These are phyloP conservation scores for Phytophthora fragariaefolia DNA, from an alignment of 352 stramenopile genomes.

Conservation along the genomic window DNA sequence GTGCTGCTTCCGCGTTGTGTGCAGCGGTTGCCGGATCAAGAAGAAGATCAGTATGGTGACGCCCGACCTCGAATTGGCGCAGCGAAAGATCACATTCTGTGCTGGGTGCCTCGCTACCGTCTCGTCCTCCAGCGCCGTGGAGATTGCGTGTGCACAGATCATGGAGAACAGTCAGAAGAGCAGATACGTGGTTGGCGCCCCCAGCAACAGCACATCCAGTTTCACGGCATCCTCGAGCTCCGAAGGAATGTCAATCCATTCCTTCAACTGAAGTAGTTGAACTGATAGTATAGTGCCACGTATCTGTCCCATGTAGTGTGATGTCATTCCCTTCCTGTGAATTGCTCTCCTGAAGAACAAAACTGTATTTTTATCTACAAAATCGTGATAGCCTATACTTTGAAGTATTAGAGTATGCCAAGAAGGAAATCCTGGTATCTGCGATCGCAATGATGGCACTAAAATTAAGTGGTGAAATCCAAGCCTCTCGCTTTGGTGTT, in stretches of 20 bases:
- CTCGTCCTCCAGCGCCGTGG: constrained; percentile 23
- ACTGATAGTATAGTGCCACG: background rate
- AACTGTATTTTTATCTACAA: too few relatives aligned
- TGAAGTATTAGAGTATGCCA: too few relatives aligned
- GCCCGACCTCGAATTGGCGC: constrained; percentile 29
- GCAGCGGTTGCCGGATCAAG: constrained; percentile 35
- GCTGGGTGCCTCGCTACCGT: constrained; percentile 29
- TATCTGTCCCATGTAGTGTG: background rate
- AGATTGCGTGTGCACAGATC: constrained; percentile 28
- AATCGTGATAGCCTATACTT: too few relatives aligned
- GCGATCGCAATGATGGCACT: too few relatives aligned
- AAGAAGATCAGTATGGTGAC: constrained; percentile 40
- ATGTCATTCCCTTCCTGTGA: too few relatives aligned
- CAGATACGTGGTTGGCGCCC: constrained; percentile 13
- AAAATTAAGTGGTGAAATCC: too few relatives aligned
- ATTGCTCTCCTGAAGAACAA: too few relatives aligned
- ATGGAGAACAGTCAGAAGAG: constrained; percentile 22
- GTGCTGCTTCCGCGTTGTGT: constrained; percentile 38
- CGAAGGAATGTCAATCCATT: constrained; percentile 24
- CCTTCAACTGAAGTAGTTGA: constrained; percentile 4
- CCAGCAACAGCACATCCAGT: constrained; percentile 20
- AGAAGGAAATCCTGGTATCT: too few relatives aligned
- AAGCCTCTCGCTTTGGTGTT: too few relatives aligned
- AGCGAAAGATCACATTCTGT: constrained; percentile 37
- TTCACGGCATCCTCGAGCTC: constrained; percentile 29